Conservation (phyloP, 106 monocot genomes). For the Dendrobium nobile region DNA sequence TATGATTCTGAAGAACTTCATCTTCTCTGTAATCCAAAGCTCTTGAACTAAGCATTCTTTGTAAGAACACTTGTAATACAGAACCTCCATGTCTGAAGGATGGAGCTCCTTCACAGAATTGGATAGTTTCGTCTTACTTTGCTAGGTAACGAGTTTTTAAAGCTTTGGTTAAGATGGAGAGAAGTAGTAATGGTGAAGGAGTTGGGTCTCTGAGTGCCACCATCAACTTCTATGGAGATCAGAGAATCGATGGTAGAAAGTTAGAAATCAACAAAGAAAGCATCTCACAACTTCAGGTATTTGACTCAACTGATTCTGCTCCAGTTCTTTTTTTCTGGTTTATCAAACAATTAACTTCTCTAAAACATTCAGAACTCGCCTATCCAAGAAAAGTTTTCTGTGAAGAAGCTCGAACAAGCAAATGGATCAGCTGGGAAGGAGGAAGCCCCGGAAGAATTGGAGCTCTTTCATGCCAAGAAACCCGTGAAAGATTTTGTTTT, state of each 20-base stretch:
- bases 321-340: background rate
- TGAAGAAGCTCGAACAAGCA: background rate
- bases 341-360: background rate
- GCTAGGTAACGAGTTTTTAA: background rate
- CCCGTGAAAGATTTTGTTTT: conserved; percentile 23
- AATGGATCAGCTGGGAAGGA: background rate
- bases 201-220: conserved; percentile 29
- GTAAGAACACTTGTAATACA: no score
- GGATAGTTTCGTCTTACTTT: background rate
- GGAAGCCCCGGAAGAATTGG: conserved; percentile 12
- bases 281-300: background rate
- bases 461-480: conserved; percentile 26
- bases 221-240: conserved; percentile 33
- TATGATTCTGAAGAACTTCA: no score
- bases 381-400: background rate
- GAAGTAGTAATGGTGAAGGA: conserved; percentile 8
- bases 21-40: no score
- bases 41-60: no score
- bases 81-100: no score
- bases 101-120: background rate
- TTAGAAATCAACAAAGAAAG: conserved; percentile 7
- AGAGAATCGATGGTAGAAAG: conserved; percentile 15
- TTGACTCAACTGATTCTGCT: background rate
- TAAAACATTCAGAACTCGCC: background rate
- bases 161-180: conserved; percentile 10